Evolutionary conservation across 1,139 yeast species (phyloP).

Genomic region (Scheffersomyces segobiensis): DNA sequence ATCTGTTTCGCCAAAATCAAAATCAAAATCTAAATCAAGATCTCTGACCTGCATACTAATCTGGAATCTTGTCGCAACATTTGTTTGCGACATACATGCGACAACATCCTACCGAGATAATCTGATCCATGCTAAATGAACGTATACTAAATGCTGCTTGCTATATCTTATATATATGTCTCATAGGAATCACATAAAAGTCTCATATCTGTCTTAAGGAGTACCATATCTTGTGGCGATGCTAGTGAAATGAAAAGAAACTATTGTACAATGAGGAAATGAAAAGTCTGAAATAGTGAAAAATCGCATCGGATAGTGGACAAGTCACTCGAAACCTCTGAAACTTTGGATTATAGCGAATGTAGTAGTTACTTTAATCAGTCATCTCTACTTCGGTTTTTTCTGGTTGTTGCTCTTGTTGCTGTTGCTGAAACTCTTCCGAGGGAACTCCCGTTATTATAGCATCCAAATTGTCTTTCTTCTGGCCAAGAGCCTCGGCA

Average conservation of each 20-base stretch:
- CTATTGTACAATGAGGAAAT: neutral
- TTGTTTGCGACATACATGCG: neutral
- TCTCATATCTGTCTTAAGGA: neutral
- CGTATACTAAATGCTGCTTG: neutral
- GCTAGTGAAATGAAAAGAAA: neutral
- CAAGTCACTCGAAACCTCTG: neutral
- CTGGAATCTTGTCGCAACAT: neutral
- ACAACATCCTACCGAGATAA: neutral
- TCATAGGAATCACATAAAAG: neutral
- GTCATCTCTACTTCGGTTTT: slow-evolving; percentile 19
- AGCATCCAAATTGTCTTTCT: slow-evolving; percentile 44
- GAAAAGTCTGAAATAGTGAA: neutral
- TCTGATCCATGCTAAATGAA: neutral
- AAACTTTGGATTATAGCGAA: neutral
- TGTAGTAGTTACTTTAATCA: slow-evolving; percentile 11
- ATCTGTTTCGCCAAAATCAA: neutral
- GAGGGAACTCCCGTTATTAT: slow-evolving; percentile 37
- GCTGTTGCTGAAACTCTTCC: slow-evolving; percentile 17
- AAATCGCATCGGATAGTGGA: neutral
- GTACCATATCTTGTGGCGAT: neutral
- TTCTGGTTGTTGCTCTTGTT: slow-evolving; percentile 1
- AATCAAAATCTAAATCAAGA: neutral
- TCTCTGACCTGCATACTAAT: neutral
- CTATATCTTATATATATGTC: neutral
- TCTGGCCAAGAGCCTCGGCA: slow-evolving; percentile 35